phyloP scores from a whole-genome alignment of 176 grass and related monocot species.

The Typha latifolia region DNA sequence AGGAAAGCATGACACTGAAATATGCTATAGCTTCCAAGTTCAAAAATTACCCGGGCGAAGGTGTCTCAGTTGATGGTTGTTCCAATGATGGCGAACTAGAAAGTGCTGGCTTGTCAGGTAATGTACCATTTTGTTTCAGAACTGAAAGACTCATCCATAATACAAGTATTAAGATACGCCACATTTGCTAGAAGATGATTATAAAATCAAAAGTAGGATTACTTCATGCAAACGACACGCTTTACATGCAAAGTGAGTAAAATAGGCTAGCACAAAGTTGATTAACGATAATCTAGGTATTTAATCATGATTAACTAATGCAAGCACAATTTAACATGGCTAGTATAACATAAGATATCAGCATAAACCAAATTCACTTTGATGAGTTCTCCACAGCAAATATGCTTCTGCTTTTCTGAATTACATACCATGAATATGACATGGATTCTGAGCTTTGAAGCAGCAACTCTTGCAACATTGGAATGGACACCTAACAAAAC shows the following conservation, averaged over 20 bases:
- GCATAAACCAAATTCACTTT: neutral
- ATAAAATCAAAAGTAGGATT: neutral
- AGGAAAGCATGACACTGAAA: neutral
- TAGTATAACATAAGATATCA: neutral
- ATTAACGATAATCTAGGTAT: neutral
- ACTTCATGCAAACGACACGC: neutral
- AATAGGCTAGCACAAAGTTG: neutral
- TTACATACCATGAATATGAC: conserved; percentile 91
- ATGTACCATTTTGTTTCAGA: conserved; percentile 72
- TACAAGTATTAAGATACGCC: neutral
- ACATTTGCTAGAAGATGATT: neutral
- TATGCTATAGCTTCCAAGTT: conserved; percentile 2
- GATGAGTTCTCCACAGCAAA: neutral
- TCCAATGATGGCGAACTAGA: conserved; percentile 36
- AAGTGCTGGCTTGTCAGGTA: conserved; percentile 61
- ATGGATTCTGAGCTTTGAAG: conserved; percentile 95
- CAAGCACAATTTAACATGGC: neutral
- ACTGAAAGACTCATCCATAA: conserved; percentile 35
- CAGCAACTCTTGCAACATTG: conserved; percentile 97
- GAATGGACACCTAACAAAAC: conserved; percentile 68
- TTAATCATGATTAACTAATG: neutral
- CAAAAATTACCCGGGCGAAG: conserved; percentile 39
- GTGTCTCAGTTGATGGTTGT: conserved; percentile 41
- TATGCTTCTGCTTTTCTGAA: neutral
- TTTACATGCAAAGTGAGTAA: neutral